These are phyloP conservation scores for Detonula confervacea DNA, from an alignment of 352 stramenopile species.

Conservation along the genomic window DNA sequence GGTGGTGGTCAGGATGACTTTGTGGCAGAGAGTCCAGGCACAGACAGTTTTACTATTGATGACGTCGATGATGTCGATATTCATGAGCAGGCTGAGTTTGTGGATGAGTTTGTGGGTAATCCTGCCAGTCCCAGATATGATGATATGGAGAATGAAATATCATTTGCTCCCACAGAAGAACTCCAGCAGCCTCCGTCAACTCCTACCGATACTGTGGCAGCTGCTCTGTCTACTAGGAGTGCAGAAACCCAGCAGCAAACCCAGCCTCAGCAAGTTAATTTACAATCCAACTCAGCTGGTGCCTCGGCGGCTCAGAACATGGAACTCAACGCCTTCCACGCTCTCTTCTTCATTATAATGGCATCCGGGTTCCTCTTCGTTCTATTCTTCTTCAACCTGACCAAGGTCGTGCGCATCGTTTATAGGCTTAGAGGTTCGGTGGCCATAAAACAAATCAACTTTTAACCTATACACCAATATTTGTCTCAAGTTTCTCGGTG, in stretches of 20 bases:
- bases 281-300: constrained; percentile 16
- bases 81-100: constrained; percentile 12
- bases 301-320: constrained; percentile 45
- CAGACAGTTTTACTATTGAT: no score
- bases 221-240: background rate
- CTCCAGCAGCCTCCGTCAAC: background rate
- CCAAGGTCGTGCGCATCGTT: constrained; percentile 84
- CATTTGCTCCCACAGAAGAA: background rate
- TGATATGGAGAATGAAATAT: background rate
- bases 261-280: constrained; percentile 27
- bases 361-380: constrained; percentile 87
- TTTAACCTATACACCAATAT: constrained; percentile 32
- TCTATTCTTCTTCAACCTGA: constrained; percentile 86
- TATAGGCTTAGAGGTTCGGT: constrained; percentile 68
- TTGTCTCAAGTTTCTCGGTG: constrained; percentile 20
- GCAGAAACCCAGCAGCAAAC: constrained; percentile 1
- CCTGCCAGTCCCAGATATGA: background rate
- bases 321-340: constrained; percentile 87
- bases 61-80: constrained; percentile 26
- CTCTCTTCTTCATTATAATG: constrained; percentile 87
- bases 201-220: background rate
- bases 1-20: background rate
- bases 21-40: background rate
- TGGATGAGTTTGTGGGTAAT: constrained; percentile 29
- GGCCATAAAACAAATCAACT: constrained; percentile 39